phyloP scores from a whole-genome alignment of 192 early-diverging fungal species.

The Coemansia asiatica region DNA sequence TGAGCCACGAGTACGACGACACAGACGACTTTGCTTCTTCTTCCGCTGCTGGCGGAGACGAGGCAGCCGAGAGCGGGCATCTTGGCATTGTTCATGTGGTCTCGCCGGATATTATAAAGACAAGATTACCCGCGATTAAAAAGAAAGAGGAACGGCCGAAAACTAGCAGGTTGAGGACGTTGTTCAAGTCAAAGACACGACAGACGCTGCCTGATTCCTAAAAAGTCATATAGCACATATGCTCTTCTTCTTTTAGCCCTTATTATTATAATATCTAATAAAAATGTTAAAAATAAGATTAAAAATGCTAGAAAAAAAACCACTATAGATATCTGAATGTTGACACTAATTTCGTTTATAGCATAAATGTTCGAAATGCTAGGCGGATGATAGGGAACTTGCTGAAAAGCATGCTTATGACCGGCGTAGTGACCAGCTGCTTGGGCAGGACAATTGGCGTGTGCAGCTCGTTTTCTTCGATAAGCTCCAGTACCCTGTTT shows the following conservation, averaged over 20 bases:
- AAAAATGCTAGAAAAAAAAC: background rate
- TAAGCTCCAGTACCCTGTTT: slow-evolving; percentile 33
- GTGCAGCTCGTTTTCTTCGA: slow-evolving; percentile 40
- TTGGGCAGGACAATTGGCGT: slow-evolving; percentile 48
- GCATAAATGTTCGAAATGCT: slow-evolving; percentile 52
- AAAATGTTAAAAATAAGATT: background rate
- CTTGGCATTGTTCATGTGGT: slow-evolving; percentile 9
- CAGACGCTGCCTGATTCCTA: slow-evolving; percentile 18
- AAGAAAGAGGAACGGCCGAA: slow-evolving; percentile 31
- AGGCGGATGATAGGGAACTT: slow-evolving; percentile 47
- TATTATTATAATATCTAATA: background rate
- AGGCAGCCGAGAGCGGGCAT: background rate
- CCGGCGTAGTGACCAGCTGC: slow-evolving; percentile 39
- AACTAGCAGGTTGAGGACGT: slow-evolving; percentile 33
- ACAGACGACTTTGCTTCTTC: background rate
- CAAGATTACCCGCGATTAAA: slow-evolving; percentile 28
- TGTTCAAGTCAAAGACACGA: slow-evolving; percentile 45
- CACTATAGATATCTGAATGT: no score
- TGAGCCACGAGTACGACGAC: slow-evolving; percentile 4
- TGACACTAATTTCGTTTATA: slow-evolving; percentile 15
- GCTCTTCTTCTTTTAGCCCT: background rate
- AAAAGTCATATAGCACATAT: background rate
- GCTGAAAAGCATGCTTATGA: slow-evolving; percentile 40
- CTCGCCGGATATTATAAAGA: slow-evolving; percentile 24
- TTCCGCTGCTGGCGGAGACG: background rate